A percentile compares a stretch with the other conserved stretches of the same genome.
phyloP scores from a whole-genome alignment of 2,329 filamentous ascomycete genomes.

The Leptographium flavum region DNA sequence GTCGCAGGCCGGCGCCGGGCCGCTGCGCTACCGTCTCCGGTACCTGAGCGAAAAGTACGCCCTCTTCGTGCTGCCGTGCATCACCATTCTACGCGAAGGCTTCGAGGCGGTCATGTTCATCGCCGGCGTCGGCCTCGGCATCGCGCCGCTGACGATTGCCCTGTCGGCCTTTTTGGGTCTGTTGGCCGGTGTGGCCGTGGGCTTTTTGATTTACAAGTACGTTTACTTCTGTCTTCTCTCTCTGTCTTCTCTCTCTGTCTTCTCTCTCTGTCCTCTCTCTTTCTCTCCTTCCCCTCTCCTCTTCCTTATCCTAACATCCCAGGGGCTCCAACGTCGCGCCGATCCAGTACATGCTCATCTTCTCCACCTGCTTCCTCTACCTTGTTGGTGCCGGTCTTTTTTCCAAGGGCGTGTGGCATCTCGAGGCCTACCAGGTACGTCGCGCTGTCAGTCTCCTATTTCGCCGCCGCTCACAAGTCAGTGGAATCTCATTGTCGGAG shows the following conservation, averaged over 20 bases:
- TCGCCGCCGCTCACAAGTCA: slow-evolving; percentile 12
- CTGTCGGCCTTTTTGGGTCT: slow-evolving; percentile 55
- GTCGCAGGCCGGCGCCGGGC: slow-evolving; percentile 23
- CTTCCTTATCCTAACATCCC: neutral
- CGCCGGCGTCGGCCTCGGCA: slow-evolving; percentile 55
- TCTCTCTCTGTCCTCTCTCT: neutral
- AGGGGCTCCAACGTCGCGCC: slow-evolving; percentile 8
- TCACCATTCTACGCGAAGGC: slow-evolving; percentile 64
- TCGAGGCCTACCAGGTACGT: slow-evolving; percentile 41
- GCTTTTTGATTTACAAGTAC: slow-evolving; percentile 59
- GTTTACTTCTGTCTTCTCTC: slow-evolving; percentile 15
- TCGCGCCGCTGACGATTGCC: slow-evolving; percentile 55
- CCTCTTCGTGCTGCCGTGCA: slow-evolving; percentile 65
- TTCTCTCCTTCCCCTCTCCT: too few relatives aligned
- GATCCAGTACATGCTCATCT: slow-evolving; percentile 48
- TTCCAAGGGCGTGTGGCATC: slow-evolving; percentile 60
- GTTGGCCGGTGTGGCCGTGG: slow-evolving; percentile 44
- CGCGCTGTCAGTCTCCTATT: neutral
- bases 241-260: neutral
- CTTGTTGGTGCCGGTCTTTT: slow-evolving; percentile 73
- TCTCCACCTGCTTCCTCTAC: slow-evolving; percentile 72
- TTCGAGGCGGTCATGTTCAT: slow-evolving; percentile 71
- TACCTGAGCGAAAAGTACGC: slow-evolving; percentile 55
- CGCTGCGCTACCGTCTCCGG: slow-evolving; percentile 26
- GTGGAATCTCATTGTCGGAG: slow-evolving; percentile 37